Conservation (phyloP, 768 basidiomycete genomes). For the Solioccasus polychromus region DNA sequence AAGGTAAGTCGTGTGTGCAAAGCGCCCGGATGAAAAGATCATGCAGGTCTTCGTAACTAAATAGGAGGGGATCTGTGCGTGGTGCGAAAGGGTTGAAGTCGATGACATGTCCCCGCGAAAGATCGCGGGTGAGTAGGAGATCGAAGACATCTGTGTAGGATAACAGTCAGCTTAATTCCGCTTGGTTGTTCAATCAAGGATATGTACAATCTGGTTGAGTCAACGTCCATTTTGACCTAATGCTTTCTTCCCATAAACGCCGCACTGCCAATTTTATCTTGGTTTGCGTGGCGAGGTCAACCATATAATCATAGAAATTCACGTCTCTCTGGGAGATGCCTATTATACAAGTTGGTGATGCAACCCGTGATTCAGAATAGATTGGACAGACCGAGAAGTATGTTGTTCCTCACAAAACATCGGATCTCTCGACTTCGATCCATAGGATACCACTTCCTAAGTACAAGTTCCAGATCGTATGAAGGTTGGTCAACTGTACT, state of each 20-base stretch:
- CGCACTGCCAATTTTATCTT: constrained; percentile 52
- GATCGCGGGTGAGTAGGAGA: constrained; percentile 79
- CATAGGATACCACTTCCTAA: constrained; percentile 88
- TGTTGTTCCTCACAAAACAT: constrained; percentile 80
- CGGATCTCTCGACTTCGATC: constrained; percentile 83
- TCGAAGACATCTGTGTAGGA: constrained; percentile 70
- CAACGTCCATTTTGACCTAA: constrained; percentile 57
- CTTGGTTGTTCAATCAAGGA: not conserved
- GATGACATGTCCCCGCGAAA: constrained; percentile 72
- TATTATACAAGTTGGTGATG: constrained; percentile 27
- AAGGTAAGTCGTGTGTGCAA: not conserved
- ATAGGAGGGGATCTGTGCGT: constrained; percentile 85
- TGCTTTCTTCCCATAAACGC: constrained; percentile 66
- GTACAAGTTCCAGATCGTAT: constrained; percentile 78
- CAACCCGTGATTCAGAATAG: not conserved
- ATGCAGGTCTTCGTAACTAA: constrained; percentile 74
- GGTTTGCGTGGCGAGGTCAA: constrained; percentile 50
- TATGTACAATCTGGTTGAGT: constrained; percentile 62
- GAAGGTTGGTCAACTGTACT: constrained; percentile 9
- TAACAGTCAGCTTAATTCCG: not conserved
- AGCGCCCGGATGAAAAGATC: constrained; percentile 29
- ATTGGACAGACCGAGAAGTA: constrained; percentile 59
- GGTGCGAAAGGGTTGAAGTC: constrained; percentile 90
- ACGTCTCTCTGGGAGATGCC: constrained; percentile 85
- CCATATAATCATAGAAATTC: constrained; percentile 87